Conservation (phyloP, 2,329 filamentous ascomycete genomes). For the Alternaria brassicae region DNA sequence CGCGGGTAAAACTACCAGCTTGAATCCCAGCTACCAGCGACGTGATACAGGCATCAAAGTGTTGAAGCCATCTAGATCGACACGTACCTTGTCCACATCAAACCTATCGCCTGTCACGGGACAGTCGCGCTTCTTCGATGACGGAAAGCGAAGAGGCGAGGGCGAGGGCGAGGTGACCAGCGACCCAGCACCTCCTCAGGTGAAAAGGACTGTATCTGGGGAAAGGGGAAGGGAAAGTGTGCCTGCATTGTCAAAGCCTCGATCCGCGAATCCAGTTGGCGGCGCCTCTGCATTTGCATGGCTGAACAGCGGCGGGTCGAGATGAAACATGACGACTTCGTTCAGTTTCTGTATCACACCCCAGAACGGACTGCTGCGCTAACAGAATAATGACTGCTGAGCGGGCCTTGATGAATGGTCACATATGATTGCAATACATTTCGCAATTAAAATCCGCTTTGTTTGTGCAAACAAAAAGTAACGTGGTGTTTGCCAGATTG, state of each 20-base stretch:
- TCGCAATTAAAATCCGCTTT: neutral
- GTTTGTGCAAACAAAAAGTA: neutral
- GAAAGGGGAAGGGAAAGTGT: conserved; percentile 51
- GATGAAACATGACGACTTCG: conserved; percentile 18
- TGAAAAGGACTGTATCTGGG: conserved; percentile 40
- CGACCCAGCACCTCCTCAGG: conserved; percentile 21
- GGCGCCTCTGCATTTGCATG: conserved; percentile 94
- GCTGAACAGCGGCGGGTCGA: conserved; percentile 66
- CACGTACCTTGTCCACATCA: conserved; percentile 56
- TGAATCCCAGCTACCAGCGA: conserved; percentile 70
- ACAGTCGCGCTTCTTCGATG: conserved; percentile 59
- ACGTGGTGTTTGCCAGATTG: no score
- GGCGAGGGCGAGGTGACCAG: conserved; percentile 28
- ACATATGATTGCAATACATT: neutral
- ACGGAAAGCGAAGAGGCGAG: conserved; percentile 52
- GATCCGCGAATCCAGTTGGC: conserved; percentile 81
- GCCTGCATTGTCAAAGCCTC: conserved; percentile 55
- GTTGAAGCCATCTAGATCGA: conserved; percentile 76
- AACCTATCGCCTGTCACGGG: conserved; percentile 37
- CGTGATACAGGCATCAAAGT: conserved; percentile 86
- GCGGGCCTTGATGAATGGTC: neutral
- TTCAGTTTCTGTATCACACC: neutral
- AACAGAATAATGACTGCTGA: neutral
- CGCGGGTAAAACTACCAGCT: conserved; percentile 62
- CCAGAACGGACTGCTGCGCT: neutral